These are phyloP conservation scores for Oxyria digyna DNA, from an alignment of 148 eudicot genomes.

Conservation along the genomic window DNA sequence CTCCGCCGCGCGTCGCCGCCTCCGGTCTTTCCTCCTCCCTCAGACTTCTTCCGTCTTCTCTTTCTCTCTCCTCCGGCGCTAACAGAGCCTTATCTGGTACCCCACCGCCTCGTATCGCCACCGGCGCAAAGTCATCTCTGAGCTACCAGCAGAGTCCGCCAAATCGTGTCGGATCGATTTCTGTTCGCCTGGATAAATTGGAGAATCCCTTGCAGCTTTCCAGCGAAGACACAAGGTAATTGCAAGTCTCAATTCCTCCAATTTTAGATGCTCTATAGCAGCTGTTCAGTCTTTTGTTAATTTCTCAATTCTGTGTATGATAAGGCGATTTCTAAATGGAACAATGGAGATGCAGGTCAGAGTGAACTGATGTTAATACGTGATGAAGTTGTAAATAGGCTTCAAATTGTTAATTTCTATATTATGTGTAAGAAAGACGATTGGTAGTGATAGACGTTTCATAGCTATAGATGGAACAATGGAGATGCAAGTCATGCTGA, in stretches of 20 bases:
- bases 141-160: not conserved
- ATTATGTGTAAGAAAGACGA: too few species aligned
- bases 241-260: not conserved
- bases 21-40: not conserved
- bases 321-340: not conserved
- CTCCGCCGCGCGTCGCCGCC: constrained; percentile 3
- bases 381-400: not conserved
- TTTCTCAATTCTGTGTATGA: not conserved
- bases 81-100: not conserved
- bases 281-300: not conserved
- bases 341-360: not conserved
- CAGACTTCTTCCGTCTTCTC: not conserved
- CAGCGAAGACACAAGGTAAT: not conserved
- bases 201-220: not conserved
- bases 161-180: not conserved
- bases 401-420: not conserved
- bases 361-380: not conserved
- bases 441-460: too few species aligned
- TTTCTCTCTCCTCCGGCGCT: constrained; percentile 3
- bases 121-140: not conserved
- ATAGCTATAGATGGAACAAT: too few species aligned
- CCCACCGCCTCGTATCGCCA: not conserved
- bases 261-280: not conserved
- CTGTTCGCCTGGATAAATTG: not conserved
- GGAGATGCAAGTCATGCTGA: too few species aligned